Evolutionary conservation across 805 yeast species (phyloP).

Genomic region (Kodamaea neixiangensis): DNA sequence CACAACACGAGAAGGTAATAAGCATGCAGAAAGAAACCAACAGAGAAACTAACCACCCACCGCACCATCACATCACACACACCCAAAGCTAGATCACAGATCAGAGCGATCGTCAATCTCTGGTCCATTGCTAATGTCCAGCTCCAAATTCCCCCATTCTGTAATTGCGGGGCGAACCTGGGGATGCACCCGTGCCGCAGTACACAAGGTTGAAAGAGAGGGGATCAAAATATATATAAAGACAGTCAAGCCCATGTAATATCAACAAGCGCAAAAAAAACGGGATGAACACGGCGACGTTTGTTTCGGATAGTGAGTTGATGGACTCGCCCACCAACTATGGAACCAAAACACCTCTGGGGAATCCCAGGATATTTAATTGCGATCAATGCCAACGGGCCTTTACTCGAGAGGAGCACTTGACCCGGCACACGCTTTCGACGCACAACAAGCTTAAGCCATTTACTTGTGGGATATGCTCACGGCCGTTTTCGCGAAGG

Average conservation of each 20-base stretch:
- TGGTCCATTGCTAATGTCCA: neutral
- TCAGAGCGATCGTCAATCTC: neutral
- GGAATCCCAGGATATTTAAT: slow-evolving; percentile 43
- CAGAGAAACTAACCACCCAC: neutral
- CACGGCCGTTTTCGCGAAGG: slow-evolving; percentile 44
- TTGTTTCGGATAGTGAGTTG: slow-evolving; percentile 7
- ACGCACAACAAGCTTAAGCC: slow-evolving; percentile 49
- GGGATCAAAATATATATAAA: neutral
- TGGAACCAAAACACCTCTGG: slow-evolving; percentile 46
- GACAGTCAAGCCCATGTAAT: neutral
- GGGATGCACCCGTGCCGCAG: neutral
- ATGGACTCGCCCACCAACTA: slow-evolving; percentile 21
- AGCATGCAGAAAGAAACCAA: neutral
- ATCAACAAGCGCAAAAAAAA: neutral
- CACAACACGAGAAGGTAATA: neutral
- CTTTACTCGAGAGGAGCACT: slow-evolving; percentile 48
- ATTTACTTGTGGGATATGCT: slow-evolving; percentile 45
- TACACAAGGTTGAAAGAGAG: neutral
- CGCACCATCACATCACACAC: neutral
- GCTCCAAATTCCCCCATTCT: neutral
- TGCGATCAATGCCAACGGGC: slow-evolving; percentile 46
- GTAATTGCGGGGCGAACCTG: neutral
- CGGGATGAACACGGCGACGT: slow-evolving; percentile 8
- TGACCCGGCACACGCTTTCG: slow-evolving; percentile 42
- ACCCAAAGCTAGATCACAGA: too few relatives aligned